Base-by-base conservation (phyloP, 2,329 filamentous ascomycete species). In the Xylaria sp. region DNA sequence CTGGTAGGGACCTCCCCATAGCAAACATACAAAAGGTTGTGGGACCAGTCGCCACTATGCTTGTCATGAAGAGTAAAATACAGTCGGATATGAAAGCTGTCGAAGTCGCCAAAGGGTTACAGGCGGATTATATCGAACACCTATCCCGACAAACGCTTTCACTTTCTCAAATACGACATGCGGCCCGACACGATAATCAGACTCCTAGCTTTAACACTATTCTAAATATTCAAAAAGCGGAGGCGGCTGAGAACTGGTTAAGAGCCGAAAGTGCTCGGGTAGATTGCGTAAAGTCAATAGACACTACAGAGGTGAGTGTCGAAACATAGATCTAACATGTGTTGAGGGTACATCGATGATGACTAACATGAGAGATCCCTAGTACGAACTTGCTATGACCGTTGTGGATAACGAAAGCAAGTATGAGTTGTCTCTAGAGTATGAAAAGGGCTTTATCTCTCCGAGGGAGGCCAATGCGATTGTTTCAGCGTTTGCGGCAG, bases 41-140 rank as follows among this genome's bases (percentile, higher is more conserved):
- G 37, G 61, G 61, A 12, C 61, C 61, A 50, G 61, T 63, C 50
- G 61, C 61, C 51, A 63, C 21, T 47, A 63, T 63, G 61, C 61
- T 63, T 29, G 27, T 55, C 25, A 63, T 63, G 50, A 63, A 12
- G 53, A 63, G 61, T 51, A 23, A 50, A 27, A 35, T 63, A 21
- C 51, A 53, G 6, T 55, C 37, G 21, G 51, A 63, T 21, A 63
- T 58, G 40, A 58, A 63, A 50, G 51, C 51, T 18, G 10, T 63
- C 13, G 51, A 63, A 48, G 40, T 63, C 5, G 61, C 61, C 16
- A 57, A 63, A 35, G 21, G 21, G 6, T 63, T 63, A 16, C 61
- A 63, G 40, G 42, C 61, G 5, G 42, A 63, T 18, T 63, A 63
- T 58, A 50, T 63, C 13, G 61, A 63, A 47, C 61, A 63, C 21